Evolutionary conservation across 2,329 filamentous ascomycete genomes (phyloP).

Genomic region (Cordyceps fumosorosea): DNA sequence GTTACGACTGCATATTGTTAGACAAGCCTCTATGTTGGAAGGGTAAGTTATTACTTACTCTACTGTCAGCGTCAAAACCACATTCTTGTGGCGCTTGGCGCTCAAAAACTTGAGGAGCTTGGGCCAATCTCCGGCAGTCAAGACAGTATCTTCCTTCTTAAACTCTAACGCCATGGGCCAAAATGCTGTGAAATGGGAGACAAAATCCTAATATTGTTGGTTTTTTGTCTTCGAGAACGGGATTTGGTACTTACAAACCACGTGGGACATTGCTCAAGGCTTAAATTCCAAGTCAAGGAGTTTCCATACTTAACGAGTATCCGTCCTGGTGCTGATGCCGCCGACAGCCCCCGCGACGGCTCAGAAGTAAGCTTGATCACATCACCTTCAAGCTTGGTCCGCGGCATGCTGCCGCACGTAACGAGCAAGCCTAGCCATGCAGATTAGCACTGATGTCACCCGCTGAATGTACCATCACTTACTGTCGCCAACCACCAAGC

Average conservation of each 20-base stretch:
- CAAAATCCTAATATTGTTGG: constrained; percentile 26
- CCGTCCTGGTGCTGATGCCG: constrained; percentile 15
- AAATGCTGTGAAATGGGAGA: constrained; percentile 36
- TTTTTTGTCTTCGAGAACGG: neutral
- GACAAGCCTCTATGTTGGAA: neutral
- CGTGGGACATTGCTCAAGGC: constrained; percentile 32
- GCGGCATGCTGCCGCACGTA: constrained; percentile 34
- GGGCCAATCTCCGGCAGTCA: constrained; percentile 24
- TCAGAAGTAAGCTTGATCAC: constrained; percentile 25
- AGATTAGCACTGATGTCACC: neutral
- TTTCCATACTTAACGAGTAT: constrained; percentile 31
- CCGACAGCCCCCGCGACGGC: constrained; percentile 19
- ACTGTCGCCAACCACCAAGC: constrained; percentile 39
- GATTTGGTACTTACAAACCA: constrained; percentile 35
- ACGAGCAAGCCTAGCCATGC: constrained; percentile 28
- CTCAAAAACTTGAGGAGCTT: constrained; percentile 24
- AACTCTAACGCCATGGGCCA: constrained; percentile 36
- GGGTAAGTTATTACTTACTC: constrained; percentile 11
- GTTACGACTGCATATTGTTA: neutral
- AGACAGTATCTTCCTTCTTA: constrained; percentile 23
- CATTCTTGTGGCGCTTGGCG: constrained; percentile 15
- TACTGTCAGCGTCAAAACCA: constrained; percentile 21
- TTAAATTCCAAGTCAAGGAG: constrained; percentile 32
- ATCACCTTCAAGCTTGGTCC: constrained; percentile 27
- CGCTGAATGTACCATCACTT: constrained; percentile 13